phyloP scores from a whole-genome alignment of 73 alveolate species.

The Paramecium octaurelia region DNA sequence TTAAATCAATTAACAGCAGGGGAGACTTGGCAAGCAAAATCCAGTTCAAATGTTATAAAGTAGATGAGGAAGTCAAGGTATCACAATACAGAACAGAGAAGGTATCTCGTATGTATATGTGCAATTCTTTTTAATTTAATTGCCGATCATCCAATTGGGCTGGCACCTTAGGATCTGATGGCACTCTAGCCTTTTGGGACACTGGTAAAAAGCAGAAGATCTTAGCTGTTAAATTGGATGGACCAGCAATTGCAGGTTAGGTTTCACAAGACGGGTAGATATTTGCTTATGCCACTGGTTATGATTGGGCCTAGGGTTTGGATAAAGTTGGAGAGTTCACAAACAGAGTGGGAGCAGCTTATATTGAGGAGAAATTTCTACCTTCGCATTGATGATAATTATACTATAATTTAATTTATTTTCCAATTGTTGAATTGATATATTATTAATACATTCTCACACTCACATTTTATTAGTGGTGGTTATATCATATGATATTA shows the following conservation, averaged over 20 bases:
- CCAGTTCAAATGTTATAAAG: neutral
- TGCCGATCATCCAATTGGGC: neutral
- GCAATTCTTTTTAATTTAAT: neutral
- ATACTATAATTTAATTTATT: neutral
- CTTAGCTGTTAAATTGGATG: neutral
- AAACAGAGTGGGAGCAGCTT: neutral
- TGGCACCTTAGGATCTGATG: constrained; percentile 51
- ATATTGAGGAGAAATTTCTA: neutral
- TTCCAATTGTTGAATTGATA: neutral
- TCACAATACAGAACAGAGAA: neutral
- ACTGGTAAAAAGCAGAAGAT: neutral
- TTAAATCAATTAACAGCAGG: neutral
- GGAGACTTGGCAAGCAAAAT: neutral
- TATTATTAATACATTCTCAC: too few species aligned
- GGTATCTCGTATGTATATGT: neutral
- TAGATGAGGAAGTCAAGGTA: neutral
- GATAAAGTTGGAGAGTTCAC: constrained; percentile 15
- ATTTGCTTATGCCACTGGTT: constrained; percentile 43
- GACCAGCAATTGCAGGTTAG: constrained; percentile 26
- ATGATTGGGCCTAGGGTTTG: constrained; percentile 39
- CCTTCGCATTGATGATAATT: neutral
- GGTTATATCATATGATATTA: too few species aligned
- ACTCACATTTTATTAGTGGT: too few species aligned
- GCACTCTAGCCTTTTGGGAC: constrained; percentile 44
- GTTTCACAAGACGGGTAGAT: constrained; percentile 21